These are phyloP conservation scores for Theileria annulata DNA, from an alignment of 169 alveolate genomes.

Conservation along the genomic window DNA sequence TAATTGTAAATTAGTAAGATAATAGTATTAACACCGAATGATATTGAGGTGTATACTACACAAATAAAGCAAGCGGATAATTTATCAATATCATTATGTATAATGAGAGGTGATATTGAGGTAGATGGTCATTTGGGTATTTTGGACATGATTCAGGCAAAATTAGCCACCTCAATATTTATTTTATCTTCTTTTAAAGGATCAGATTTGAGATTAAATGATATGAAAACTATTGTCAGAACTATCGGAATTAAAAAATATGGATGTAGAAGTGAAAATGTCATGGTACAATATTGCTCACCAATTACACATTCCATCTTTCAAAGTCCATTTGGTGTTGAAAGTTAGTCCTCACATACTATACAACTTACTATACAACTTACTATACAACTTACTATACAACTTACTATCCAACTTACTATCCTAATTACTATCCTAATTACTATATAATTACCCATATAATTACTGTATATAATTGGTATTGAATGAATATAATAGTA, in stretches of 20 bases:
- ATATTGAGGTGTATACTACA: conserved; percentile 27
- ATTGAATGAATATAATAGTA: too few relatives aligned
- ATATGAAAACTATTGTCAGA: conserved; percentile 56
- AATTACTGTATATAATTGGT: too few relatives aligned
- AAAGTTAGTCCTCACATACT: conserved; percentile 5
- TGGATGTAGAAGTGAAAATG: conserved; percentile 42
- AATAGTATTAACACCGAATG: conserved; percentile 42
- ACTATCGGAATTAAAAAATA: conserved; percentile 53
- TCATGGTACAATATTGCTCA: conserved; percentile 52
- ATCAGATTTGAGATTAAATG: conserved; percentile 34
- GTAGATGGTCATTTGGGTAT: conserved; percentile 33
- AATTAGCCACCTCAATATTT: conserved; percentile 39
- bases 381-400: neutral
- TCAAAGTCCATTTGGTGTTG: conserved; percentile 14
- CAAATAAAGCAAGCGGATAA: conserved; percentile 56
- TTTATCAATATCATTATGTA: conserved; percentile 41
- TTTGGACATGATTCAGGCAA: conserved; percentile 44
- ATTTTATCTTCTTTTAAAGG: conserved; percentile 52
- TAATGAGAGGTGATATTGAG: conserved; percentile 57
- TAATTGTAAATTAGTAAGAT: conserved; percentile 25
- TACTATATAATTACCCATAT: too few relatives aligned
- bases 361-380: neutral
- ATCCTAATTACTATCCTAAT: too few relatives aligned
- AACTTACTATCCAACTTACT: too few relatives aligned
- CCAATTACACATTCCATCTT: conserved; percentile 48